Conservation (phyloP, 257 asterid species). For the Coffea eugenioides region DNA sequence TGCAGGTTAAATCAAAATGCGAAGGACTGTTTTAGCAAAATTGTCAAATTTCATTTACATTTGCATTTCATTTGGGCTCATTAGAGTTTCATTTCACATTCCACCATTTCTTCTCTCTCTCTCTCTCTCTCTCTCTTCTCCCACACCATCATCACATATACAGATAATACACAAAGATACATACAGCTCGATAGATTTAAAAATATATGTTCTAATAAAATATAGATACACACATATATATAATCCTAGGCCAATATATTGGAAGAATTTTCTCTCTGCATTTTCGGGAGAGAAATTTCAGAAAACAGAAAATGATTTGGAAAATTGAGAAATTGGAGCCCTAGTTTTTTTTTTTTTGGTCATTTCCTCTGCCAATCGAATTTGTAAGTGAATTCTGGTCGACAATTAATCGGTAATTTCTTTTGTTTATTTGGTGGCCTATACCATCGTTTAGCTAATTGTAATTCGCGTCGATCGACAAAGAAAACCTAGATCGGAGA, state of each 20-base stretch:
- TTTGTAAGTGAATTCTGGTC: slow-evolving; percentile 15
- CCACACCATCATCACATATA: slow-evolving; percentile 8
- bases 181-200: slow-evolving; percentile 17
- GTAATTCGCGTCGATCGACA: not conserved
- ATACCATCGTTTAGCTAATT: not conserved
- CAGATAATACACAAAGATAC: slow-evolving; percentile 14
- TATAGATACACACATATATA: not conserved
- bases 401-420: not conserved
- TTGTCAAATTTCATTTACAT: not conserved
- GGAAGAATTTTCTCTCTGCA: slow-evolving; percentile 9
- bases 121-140: not conserved
- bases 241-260: not conserved
- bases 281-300: slow-evolving; percentile 24
- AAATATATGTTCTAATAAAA: slow-evolving; percentile 1
- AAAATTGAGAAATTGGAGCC: not conserved
- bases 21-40: not conserved
- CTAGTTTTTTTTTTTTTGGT: not conserved
- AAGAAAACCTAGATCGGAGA: slow-evolving; percentile 39
- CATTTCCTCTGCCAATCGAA: slow-evolving; percentile 3
- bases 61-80: slow-evolving; percentile 7
- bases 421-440: not conserved
- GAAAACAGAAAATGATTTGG: slow-evolving; percentile 20
- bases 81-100: slow-evolving; percentile 49
- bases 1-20: not conserved
- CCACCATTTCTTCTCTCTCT: slow-evolving; percentile 29